A percentile compares a stretch with the other conserved stretches of the same genome.
These are phyloP conservation scores for Stachybotrys echinatus DNA, from an alignment of 2,329 filamentous ascomycete genomes.

Conservation along the genomic window DNA sequence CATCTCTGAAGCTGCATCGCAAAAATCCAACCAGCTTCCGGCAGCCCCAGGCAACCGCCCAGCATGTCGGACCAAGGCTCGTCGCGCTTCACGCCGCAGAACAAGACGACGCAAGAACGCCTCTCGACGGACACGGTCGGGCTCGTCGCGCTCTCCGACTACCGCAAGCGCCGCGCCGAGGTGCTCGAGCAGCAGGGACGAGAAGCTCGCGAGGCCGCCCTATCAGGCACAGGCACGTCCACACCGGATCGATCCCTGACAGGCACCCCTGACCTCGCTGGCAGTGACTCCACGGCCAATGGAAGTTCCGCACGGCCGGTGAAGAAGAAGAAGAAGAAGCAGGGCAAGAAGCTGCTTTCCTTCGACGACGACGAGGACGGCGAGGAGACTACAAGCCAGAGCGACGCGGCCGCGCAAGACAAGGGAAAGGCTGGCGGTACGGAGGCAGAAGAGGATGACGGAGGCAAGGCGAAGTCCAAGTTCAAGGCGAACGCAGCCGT, in stretches of 20 bases:
- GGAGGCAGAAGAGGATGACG: constrained; percentile 14
- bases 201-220: constrained; percentile 62
- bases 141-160: constrained; percentile 86
- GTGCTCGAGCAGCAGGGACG: constrained; percentile 87
- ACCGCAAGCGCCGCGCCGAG: constrained; percentile 91
- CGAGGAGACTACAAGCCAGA: constrained; percentile 11
- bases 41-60: background rate
- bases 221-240: constrained; percentile 35
- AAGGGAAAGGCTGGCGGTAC: constrained; percentile 24
- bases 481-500: constrained; percentile 60
- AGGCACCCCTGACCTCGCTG: constrained; percentile 39
- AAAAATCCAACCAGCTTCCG: background rate
- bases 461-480: constrained; percentile 32
- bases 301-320: constrained; percentile 16
- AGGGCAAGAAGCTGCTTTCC: constrained; percentile 45
- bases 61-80: constrained; percentile 34
- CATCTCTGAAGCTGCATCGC: background rate
- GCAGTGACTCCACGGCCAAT: constrained; percentile 23
- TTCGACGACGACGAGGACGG: constrained; percentile 59
- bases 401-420: constrained; percentile 27
- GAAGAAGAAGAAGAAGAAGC: constrained; percentile 42
- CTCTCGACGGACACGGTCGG: constrained; percentile 85
- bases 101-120: constrained; percentile 71
- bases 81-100: constrained; percentile 69
- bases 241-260: constrained; percentile 45